A percentile compares a stretch with the other conserved stretches of the same genome.
Evolutionary conservation across 2,329 filamentous ascomycete genomes (phyloP).

Genomic region (Magnaporthiopsis incrustans): DNA sequence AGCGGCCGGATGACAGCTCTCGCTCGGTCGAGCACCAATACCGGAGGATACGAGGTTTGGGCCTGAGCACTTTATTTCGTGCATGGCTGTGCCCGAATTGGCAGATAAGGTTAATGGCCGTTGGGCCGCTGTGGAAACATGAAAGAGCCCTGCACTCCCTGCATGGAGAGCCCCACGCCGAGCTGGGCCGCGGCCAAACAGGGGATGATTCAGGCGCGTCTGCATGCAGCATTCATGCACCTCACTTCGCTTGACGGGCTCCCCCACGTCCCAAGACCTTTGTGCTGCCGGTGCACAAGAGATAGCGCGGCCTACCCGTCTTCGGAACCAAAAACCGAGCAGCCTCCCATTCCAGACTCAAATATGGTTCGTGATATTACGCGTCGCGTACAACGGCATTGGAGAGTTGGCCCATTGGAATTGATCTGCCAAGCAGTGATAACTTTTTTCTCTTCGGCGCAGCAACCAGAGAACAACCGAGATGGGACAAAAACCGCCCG

Average conservation of each 20-base stretch:
- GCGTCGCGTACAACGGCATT: background rate
- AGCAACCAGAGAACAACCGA: background rate
- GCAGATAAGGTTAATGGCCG: background rate
- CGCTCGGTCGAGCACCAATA: background rate
- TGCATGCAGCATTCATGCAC: background rate
- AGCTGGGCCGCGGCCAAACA: background rate
- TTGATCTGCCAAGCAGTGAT: background rate
- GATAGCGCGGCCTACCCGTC: too few species aligned
- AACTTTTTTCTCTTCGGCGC: background rate
- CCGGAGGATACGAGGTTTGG: too few species aligned
- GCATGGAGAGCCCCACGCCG: background rate
- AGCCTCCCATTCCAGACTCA: background rate
- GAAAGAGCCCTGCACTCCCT: too few species aligned
- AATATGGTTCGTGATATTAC: background rate
- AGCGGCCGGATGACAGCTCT: background rate
- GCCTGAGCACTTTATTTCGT: background rate
- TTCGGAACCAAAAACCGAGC: too few species aligned
- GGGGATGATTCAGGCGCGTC: background rate
- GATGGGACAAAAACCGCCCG: background rate
- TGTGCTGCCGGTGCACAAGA: too few species aligned
- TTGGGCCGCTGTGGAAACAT: background rate
- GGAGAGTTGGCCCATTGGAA: background rate
- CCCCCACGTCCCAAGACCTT: background rate
- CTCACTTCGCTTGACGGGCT: background rate
- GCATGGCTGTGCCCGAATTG: background rate